Base-by-base conservation (phyloP, 2,329 filamentous ascomycete genomes). In the Trichoderma asperellum region DNA sequence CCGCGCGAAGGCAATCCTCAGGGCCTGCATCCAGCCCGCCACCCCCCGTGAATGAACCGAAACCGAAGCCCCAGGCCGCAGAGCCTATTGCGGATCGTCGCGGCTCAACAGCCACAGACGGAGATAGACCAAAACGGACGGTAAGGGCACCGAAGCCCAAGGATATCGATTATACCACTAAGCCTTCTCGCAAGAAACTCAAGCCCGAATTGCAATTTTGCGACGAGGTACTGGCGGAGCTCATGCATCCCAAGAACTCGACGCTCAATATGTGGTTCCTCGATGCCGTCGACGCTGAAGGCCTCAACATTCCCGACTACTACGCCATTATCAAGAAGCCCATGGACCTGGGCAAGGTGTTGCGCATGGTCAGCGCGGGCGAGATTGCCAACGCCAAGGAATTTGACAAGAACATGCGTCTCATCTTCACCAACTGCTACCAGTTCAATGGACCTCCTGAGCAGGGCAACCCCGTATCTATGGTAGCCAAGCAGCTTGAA, bases 301-400 rank as follows among this genome's bases (percentile, higher is more conserved):
- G 94, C 0, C 83, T 98, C 66, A 94, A 95, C 77, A 97, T 98
- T 70, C 96, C 96, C 0, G 91, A 91, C 29, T 99, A 99, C 78
- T 93, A 96, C 78, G 93, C 91, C 75, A 85, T 98, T 71, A 94
- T 99, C 82, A 98, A 97, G 84, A 93, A 94, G 78, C 96, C 96
- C 0, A 99, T 98, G 95, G 95, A 99, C 78, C 84, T 97, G 61
- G 85, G 87, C 18, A 97, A 93, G n/a, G 91, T 97, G 76, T 85
- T 87, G 43, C 85, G 86, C 53, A 96, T 96, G 80, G 85, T 97
- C 52, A 88, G 91, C 73, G 84, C 85, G 14, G 93, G 94, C 32
- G 88, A 93, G 68, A 98, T 98, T 76, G 87, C 89, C 73, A 93
- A 86, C 68, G 86, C 92, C 0, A 94, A 93, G 78, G 94, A 97